Evolutionary conservation across 306 rosid genomes (phyloP).

Genomic region (Canavalia ensiformis): DNA sequence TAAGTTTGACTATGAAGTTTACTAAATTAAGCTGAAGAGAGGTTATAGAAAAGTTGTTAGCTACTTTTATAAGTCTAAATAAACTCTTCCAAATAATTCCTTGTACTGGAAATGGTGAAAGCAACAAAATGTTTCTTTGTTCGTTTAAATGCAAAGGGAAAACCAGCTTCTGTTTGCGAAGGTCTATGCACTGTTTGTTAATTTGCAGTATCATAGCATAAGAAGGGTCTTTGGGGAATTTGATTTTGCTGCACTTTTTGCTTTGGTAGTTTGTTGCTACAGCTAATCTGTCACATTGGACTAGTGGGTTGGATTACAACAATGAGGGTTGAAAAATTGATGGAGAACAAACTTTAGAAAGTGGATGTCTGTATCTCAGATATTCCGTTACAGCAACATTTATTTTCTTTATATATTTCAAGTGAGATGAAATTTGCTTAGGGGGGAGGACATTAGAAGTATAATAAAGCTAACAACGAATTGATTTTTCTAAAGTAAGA

Average conservation of each 20-base stretch:
- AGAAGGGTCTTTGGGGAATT: background rate
- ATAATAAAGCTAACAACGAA: background rate
- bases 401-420: no score
- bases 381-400: no score
- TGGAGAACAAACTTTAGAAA: background rate
- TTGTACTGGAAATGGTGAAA: background rate
- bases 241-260: background rate
- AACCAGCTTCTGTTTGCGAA: constrained; percentile 5
- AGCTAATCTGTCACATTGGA: background rate
- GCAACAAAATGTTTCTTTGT: background rate
- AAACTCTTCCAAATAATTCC: background rate
- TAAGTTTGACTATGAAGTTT: no score
- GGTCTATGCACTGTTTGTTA: background rate
- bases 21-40: background rate
- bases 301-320: background rate
- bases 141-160: background rate
- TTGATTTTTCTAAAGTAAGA: background rate
- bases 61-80: background rate
- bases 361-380: background rate
- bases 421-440: no score
- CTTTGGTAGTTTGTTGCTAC: background rate
- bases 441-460: no score
- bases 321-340: background rate
- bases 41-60: background rate
- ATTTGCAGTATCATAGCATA: background rate